These are phyloP conservation scores for Fusarium setosum DNA, from an alignment of 2,329 filamentous ascomycete genomes.

Conservation along the genomic window DNA sequence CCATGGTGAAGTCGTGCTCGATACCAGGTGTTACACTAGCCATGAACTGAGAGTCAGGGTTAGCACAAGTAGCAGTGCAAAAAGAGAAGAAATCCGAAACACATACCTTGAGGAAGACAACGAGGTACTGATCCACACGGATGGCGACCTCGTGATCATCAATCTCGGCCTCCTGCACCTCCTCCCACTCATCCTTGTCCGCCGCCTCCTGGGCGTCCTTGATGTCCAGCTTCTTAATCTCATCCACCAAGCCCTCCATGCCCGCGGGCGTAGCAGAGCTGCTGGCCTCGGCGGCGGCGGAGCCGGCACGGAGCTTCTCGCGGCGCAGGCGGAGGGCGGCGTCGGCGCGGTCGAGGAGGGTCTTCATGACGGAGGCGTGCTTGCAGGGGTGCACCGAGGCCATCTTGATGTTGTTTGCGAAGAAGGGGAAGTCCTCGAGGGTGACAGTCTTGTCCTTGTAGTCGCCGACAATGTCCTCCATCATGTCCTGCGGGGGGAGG, in stretches of 20 bases:
- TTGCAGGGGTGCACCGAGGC: slow-evolving; percentile 97
- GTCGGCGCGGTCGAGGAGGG: slow-evolving; percentile 93
- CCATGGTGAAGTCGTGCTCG: slow-evolving; percentile 41
- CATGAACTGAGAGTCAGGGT: slow-evolving; percentile 67
- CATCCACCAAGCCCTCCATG: slow-evolving; percentile 88
- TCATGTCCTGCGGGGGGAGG: slow-evolving; percentile 86
- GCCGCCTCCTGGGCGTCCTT: slow-evolving; percentile 63
- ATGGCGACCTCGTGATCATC: slow-evolving; percentile 83
- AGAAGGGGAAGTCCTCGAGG: slow-evolving; percentile 96
- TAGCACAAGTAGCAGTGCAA: not conserved
- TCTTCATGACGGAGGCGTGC: slow-evolving; percentile 98
- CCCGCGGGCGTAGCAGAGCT: slow-evolving; percentile 56
- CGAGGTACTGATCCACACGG: slow-evolving; percentile 87
- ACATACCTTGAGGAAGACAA: slow-evolving; percentile 85
- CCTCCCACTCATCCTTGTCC: slow-evolving; percentile 73
- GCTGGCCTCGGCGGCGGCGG: slow-evolving; percentile 49
- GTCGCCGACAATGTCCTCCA: slow-evolving; percentile 96
- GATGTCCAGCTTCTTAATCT: slow-evolving; percentile 74
- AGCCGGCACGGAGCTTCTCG: slow-evolving; percentile 77
- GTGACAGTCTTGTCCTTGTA: slow-evolving; percentile 99
- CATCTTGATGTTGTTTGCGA: slow-evolving; percentile 92
- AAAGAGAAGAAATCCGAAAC: slow-evolving; percentile 22
- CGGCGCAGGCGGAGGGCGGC: slow-evolving; percentile 89
- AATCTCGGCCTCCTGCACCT: slow-evolving; percentile 68
- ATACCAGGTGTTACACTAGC: slow-evolving; percentile 95